These are phyloP conservation scores for Bretziella fagacearum DNA, from an alignment of 2,329 filamentous ascomycete species.

Conservation along the genomic window DNA sequence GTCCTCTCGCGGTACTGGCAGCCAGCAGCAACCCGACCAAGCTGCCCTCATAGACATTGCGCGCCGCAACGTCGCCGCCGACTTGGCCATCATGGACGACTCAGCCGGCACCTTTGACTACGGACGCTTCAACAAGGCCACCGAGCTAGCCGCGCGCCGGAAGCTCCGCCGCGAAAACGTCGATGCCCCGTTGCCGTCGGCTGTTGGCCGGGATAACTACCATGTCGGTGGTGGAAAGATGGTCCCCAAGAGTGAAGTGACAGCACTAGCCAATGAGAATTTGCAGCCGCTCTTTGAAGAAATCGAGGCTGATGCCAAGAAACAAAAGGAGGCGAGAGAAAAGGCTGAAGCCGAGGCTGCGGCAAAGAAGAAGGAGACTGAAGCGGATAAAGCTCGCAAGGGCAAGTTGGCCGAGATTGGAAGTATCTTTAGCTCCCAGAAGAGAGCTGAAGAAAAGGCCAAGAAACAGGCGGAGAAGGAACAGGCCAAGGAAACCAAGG, in stretches of 20 bases:
- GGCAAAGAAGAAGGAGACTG: conserved; percentile 60
- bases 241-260: conserved; percentile 4
- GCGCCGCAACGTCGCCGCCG: conserved; percentile 68
- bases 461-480: conserved; percentile 37
- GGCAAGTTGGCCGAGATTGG: conserved; percentile 49
- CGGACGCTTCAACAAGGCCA: conserved; percentile 52
- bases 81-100: conserved; percentile 66
- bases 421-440: conserved; percentile 46
- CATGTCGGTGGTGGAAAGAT: conserved; percentile 9
- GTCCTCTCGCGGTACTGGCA: conserved; percentile 60
- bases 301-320: conserved; percentile 6
- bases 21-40: conserved; percentile 37
- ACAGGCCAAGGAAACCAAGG: conserved; percentile 28
- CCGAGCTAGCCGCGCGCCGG: conserved; percentile 20
- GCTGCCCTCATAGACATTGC: conserved; percentile 60
- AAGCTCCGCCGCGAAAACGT: conserved; percentile 19
- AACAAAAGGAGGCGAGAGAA: conserved; percentile 34
- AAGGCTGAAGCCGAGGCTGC: conserved; percentile 68
- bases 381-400: conserved; percentile 49
- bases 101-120: conserved; percentile 28
- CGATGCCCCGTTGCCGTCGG: conserved; percentile 3
- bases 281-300: conserved; percentile 29
- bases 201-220: conserved; percentile 2
- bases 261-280: conserved; percentile 13
- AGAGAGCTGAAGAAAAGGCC: conserved; percentile 40